A percentile compares a stretch with the other conserved stretches of the same genome.
phyloP scores from a whole-genome alignment of 495 filamentous ascomycete genomes.

The Trypethelium eluteriae region DNA sequence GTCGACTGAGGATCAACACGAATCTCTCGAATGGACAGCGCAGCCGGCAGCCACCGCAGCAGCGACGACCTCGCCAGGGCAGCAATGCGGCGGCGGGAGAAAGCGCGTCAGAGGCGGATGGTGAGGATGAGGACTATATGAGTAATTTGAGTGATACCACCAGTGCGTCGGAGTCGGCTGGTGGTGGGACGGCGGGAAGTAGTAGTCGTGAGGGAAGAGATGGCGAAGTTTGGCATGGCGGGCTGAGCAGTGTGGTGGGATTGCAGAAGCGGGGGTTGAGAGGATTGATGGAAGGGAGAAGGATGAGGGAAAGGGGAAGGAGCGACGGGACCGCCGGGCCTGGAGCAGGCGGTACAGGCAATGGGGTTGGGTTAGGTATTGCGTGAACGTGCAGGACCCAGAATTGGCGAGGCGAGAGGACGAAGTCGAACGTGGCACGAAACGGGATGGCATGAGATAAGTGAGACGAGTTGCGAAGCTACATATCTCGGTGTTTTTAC shows the following conservation, averaged over 20 bases:
- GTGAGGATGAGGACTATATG: slow-evolving; percentile 23
- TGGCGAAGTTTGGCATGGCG: slow-evolving; percentile 68
- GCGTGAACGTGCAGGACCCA: slow-evolving; percentile 11
- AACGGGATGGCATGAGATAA: no score
- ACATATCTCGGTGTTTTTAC: not conserved
- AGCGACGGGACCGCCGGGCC: slow-evolving; percentile 28
- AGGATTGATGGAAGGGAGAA: slow-evolving; percentile 88
- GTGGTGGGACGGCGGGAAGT: slow-evolving; percentile 19
- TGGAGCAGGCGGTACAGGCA: slow-evolving; percentile 1
- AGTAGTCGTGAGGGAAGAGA: slow-evolving; percentile 18
- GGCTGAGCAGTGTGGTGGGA: slow-evolving; percentile 88
- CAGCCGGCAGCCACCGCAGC: slow-evolving; percentile 15
- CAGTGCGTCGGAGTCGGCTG: slow-evolving; percentile 23
- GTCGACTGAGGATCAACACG: slow-evolving; percentile 34
- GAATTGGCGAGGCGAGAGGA: no score
- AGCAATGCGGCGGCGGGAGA: slow-evolving; percentile 15
- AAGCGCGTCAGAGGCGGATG: slow-evolving; percentile 23
- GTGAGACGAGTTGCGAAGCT: not conserved
- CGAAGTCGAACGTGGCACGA: no score
- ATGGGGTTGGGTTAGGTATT: slow-evolving; percentile 25
- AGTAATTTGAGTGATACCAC: slow-evolving; percentile 23
- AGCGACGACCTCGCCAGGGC: slow-evolving; percentile 15
- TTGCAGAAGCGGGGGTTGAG: slow-evolving; percentile 87
- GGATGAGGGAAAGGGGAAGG: slow-evolving; percentile 65
- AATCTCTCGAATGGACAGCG: slow-evolving; percentile 26